Evolutionary conservation across 805 yeast genomes (phyloP).

Genomic region (Suhomyces kilbournensis): DNA sequence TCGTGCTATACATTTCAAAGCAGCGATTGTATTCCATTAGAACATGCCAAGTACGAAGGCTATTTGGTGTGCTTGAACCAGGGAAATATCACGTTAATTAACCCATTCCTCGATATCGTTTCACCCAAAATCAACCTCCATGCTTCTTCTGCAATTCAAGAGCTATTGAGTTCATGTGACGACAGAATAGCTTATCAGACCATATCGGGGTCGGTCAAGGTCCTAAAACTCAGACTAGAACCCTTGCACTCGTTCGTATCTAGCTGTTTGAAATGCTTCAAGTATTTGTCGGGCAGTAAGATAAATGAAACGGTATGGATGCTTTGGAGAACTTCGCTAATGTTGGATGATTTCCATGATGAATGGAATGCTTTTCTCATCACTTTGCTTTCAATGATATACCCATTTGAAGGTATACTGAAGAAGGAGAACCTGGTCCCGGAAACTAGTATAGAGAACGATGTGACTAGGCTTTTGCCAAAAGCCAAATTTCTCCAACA

Average conservation of each 20-base stretch:
- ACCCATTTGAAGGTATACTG: conserved; percentile 39
- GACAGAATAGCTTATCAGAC: conserved; percentile 25
- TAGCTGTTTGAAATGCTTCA: conserved; percentile 48
- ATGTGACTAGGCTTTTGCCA: conserved; percentile 29
- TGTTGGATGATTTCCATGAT: conserved; percentile 36
- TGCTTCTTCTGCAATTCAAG: conserved; percentile 15
- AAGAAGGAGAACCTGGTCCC: neutral
- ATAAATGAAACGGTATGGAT: conserved; percentile 58
- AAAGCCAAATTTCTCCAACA: conserved; percentile 27
- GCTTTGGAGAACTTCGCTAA: conserved; percentile 57
- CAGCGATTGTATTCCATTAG: conserved; percentile 40
- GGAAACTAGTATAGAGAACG: conserved; percentile 15
- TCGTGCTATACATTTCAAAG: conserved; percentile 27
- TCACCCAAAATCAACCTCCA: conserved; percentile 28
- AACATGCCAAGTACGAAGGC: conserved; percentile 37
- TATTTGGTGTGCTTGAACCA: conserved; percentile 42
- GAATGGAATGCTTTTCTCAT: conserved; percentile 63
- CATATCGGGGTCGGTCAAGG: conserved; percentile 17
- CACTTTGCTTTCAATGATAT: conserved; percentile 47
- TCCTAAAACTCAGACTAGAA: conserved; percentile 35
- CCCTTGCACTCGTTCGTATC: conserved; percentile 46
- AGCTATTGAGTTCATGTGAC: conserved; percentile 28
- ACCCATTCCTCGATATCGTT: conserved; percentile 55
- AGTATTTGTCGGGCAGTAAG: conserved; percentile 55
- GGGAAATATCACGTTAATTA: conserved; percentile 39